These are phyloP conservation scores for Willaertia magna DNA, from an alignment of 208 protist genomes.

Conservation along the genomic window DNA sequence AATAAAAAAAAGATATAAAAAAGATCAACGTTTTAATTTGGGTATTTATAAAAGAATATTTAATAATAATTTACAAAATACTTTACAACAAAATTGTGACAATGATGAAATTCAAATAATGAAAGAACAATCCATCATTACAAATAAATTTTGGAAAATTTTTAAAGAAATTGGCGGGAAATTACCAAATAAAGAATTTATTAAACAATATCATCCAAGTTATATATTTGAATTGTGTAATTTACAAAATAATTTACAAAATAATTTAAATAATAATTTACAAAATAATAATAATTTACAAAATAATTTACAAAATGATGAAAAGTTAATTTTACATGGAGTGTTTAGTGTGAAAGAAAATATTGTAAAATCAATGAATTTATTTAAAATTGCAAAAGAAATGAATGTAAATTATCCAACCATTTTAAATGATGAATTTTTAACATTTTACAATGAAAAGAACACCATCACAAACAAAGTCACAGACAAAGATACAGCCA, in stretches of 20 bases:
- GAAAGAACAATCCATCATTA: not conserved
- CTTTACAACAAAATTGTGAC: not conserved
- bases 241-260: not conserved
- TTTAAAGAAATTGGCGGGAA: not conserved
- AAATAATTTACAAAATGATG: not conserved
- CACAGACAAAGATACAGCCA: not conserved
- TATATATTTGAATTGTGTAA: not conserved
- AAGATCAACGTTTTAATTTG: not conserved
- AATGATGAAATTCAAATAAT: not conserved
- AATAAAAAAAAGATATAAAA: not conserved
- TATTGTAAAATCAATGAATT: not conserved
- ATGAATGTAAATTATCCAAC: not conserved
- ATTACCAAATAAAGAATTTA: not conserved
- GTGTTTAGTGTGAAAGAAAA: not conserved
- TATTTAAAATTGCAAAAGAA: not conserved
- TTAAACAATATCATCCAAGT: not conserved
- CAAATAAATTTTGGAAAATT: not conserved
- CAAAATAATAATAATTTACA: not conserved
- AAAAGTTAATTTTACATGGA: not conserved
- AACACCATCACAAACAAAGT: not conserved
- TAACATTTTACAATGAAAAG: not conserved
- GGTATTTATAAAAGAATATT: not conserved
- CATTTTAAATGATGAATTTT: not conserved
- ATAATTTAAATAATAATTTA: not conserved
- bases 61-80: not conserved